These are phyloP conservation scores for Rhizopogon rudus DNA, from an alignment of 768 basidiomycete species.

Conservation along the genomic window DNA sequence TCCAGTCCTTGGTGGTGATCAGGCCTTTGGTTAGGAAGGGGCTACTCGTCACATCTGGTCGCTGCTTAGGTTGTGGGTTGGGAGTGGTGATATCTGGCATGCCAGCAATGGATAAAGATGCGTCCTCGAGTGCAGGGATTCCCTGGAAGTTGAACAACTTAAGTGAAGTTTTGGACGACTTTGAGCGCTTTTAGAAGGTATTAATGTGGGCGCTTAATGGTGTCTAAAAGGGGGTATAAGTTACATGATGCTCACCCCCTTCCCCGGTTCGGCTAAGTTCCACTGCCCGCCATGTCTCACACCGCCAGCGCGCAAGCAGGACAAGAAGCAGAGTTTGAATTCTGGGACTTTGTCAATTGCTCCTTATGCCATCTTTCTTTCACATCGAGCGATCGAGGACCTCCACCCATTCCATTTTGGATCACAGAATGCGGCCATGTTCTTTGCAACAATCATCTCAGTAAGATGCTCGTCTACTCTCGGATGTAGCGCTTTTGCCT, in stretches of 20 bases:
- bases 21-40: conserved; percentile 2
- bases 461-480: conserved; percentile 34
- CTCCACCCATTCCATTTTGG: conserved; percentile 74
- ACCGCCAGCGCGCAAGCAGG: conserved; percentile 3
- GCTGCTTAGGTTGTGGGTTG: neutral
- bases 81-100: neutral
- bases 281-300: neutral
- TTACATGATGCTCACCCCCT: neutral
- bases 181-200: neutral
- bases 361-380: conserved; percentile 68
- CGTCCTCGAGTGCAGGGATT: too few species aligned
- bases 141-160: too few species aligned
- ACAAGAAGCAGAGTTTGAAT: conserved; percentile 40
- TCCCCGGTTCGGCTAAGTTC: neutral
- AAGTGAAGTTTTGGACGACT: too few species aligned
- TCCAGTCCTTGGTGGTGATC: conserved; percentile 48
- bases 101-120: neutral
- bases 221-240: neutral
- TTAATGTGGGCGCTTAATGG: neutral
- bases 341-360: conserved; percentile 81
- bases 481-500: conserved; percentile 10
- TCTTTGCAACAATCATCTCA: conserved; percentile 80
- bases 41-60: neutral
- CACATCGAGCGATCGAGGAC: conserved; percentile 39
- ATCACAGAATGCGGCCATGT: conserved; percentile 86